phyloP scores from a whole-genome alignment of 1,284 basidiomycete genomes.

The Leccinum fallax region DNA sequence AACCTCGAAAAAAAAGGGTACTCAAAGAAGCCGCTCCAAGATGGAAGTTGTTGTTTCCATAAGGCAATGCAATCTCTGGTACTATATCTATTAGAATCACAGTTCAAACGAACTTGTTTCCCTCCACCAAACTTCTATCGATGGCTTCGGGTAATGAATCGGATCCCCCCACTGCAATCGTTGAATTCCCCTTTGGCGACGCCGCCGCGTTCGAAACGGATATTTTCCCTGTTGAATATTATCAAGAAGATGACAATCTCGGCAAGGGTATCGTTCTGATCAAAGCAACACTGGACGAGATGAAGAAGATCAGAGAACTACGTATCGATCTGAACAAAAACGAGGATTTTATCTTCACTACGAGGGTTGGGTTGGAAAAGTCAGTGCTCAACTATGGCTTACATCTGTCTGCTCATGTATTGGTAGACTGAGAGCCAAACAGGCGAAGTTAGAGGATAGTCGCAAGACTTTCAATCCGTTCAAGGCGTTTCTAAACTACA shows the following conservation, averaged over 20 bases:
- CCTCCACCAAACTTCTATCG: no score
- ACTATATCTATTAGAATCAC: conserved; percentile 4
- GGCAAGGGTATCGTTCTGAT: conserved; percentile 17
- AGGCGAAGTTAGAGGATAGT: not conserved
- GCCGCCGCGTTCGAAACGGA: conserved; percentile 1
- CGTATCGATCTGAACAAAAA: conserved; percentile 4
- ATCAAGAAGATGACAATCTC: not conserved
- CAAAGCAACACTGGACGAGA: conserved; percentile 14
- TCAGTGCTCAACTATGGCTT: not conserved
- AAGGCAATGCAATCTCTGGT: not conserved
- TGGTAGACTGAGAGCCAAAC: not conserved
- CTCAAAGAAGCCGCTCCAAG: conserved; percentile 1
- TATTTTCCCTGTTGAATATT: conserved; percentile 15
- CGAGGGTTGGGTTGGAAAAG: conserved; percentile 8
- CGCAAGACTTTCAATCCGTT: conserved; percentile 16
- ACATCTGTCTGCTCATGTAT: not conserved
- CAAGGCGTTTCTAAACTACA: conserved; percentile 9
- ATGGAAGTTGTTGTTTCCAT: conserved; percentile 13
- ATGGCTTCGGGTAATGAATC: no score
- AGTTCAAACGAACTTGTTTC: not conserved
- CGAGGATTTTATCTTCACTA: conserved; percentile 2
- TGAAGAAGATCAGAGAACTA: conserved; percentile 5
- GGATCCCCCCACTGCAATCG: no score
- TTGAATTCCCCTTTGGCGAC: not conserved
- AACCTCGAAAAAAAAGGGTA: not conserved